Conservation (phyloP, 2,329 filamentous ascomycete species). For the Colletotrichum tamarilloi region DNA sequence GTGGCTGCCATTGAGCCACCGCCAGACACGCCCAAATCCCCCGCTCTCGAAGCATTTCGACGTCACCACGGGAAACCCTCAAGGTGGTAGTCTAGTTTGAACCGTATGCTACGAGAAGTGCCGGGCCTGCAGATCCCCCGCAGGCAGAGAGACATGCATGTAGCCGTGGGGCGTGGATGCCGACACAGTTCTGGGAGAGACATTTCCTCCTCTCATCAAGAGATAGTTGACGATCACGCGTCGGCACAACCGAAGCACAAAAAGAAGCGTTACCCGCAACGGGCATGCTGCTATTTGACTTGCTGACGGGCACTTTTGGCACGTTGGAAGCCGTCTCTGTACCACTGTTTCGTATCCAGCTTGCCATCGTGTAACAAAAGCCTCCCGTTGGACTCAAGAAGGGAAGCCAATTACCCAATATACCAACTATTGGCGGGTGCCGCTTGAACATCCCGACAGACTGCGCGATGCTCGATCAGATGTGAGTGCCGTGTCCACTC, state of each 20-base stretch:
- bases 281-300: background rate
- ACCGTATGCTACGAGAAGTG: background rate
- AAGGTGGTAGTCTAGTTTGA: background rate
- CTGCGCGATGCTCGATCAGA: background rate
- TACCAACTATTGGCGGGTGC: background rate
- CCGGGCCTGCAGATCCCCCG: background rate
- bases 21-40: background rate
- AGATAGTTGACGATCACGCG: background rate
- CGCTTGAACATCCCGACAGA: background rate
- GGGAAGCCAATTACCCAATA: background rate
- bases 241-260: background rate
- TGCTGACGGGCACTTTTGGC: background rate
- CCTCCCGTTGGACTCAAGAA: background rate
- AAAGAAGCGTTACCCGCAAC: background rate
- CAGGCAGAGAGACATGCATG: background rate
- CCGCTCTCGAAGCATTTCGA: background rate
- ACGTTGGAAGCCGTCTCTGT: conserved; percentile 4
- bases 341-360: conserved; percentile 11
- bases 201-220: background rate
- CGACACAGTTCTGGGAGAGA: background rate
- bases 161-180: background rate
- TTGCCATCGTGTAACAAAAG: background rate
- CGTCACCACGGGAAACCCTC: background rate
- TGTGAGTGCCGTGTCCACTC: background rate
- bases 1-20: too few species aligned